Evolutionary conservation across 169 alveolate species (phyloP).

Genomic region (Theileria parva): DNA sequence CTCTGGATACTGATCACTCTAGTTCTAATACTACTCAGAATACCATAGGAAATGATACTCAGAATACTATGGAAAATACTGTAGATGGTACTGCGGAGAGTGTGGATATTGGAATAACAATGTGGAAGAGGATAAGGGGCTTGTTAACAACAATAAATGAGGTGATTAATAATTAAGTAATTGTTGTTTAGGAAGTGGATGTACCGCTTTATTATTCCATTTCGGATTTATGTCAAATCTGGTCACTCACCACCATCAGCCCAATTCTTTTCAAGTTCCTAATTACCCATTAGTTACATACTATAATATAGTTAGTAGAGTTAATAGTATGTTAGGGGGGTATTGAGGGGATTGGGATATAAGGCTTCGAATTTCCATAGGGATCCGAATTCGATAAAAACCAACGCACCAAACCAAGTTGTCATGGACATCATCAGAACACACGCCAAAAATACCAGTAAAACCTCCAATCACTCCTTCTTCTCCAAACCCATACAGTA

Average conservation of each 20-base stretch:
- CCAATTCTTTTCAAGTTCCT: constrained; percentile 46
- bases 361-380: constrained; percentile 87
- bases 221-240: constrained; percentile 49
- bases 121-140: constrained; percentile 44
- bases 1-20: background rate
- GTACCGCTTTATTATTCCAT: constrained; percentile 49
- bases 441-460: constrained; percentile 33
- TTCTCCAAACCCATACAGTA: constrained; percentile 38
- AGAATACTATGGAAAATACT: background rate
- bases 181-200: constrained; percentile 34
- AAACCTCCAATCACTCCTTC: constrained; percentile 30
- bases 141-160: constrained; percentile 50
- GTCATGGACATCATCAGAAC: constrained; percentile 86
- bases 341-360: constrained; percentile 78
- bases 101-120: constrained; percentile 34
- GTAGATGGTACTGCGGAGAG: background rate
- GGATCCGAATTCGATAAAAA: constrained; percentile 87
- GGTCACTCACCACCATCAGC: constrained; percentile 62
- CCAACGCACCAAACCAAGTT: constrained; percentile 84
- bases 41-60: background rate
- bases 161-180: constrained; percentile 16
- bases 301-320: background rate
- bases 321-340: background rate
- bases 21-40: background rate
- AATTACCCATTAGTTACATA: background rate